Evolutionary conservation across 495 filamentous ascomycete species (phyloP), one percentile per base, ranked within the genome.

Genomic region (Aspergillus ellipticus): DNA sequence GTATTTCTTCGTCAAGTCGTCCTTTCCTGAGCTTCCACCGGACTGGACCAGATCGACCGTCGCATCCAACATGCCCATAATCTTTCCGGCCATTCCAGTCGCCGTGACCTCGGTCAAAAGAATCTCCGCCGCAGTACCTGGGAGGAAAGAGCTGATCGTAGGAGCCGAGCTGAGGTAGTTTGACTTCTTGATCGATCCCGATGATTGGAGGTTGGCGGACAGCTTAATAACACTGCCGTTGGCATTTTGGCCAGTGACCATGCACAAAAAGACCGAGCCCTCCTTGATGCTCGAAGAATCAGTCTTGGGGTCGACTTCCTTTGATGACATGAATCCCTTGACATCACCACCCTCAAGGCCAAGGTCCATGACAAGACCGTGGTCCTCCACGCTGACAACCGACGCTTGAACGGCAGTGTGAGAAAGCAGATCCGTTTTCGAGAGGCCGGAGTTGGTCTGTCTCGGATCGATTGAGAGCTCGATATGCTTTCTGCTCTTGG

Each of bases 341-440:
- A 92, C 56, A 29, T 79, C 70, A 16, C 80, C 73, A 46, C 85
- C 83, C 43, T 83, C 78, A 20, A 97, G 77, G 13, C 89, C 89
- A 37, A 98, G 74, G 62, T 96, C 89, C 92, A 97, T 96, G 51
- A 97, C 79, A 52, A 96, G 73, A 62, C 94, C 94, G 69, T 97
- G 93, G 59, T 98, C 94, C 72, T 98, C 94, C 19, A 94, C 87
- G 64, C 93, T 97, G 35, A 79, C 69, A 46, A 98, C 87, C 1
- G 90, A 88, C 17, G 92, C 92, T 77, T 97, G 96, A 17, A 97
- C 70, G 54, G 86, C 89, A 53, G 76, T 75, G 57, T 94, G 84
- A 17, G 75, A 72, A 20, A 92, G 81, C 8, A 96, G 63, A 60
- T 90, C 88, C 13, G 85, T 79, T 48, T 82, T 77, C 8, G 81